phyloP scores from a whole-genome alignment of 2,329 filamentous ascomycete species.

The Sclerotiophoma versabilis region DNA sequence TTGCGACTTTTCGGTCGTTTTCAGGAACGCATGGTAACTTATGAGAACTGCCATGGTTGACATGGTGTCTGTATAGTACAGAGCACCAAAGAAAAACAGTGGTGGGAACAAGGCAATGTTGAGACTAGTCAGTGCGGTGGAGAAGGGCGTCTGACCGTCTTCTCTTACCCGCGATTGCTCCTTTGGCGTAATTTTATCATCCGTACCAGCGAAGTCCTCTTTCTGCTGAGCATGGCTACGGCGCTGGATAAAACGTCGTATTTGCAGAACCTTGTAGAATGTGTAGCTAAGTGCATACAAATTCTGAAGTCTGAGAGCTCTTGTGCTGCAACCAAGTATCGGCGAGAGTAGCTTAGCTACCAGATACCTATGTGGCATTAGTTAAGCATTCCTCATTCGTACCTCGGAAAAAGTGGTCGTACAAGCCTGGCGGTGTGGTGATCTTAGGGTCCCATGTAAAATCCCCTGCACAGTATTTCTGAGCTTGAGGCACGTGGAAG shows the following conservation, averaged over 20 bases:
- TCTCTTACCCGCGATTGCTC: background rate
- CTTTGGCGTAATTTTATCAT: background rate
- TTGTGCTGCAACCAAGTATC: slow-evolving; percentile 51
- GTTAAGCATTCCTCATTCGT: background rate
- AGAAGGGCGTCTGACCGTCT: slow-evolving; percentile 39
- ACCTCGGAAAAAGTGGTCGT: slow-evolving; percentile 27
- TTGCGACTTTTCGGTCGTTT: slow-evolving; percentile 23
- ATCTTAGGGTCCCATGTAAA: slow-evolving; percentile 93
- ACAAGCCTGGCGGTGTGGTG: slow-evolving; percentile 89
- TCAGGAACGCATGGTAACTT: slow-evolving; percentile 64
- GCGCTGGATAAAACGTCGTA: slow-evolving; percentile 1
- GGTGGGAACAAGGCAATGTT: slow-evolving; percentile 88
- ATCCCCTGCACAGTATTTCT: slow-evolving; percentile 79
- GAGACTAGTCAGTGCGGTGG: slow-evolving; percentile 67
- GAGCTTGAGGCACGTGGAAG: slow-evolving; percentile 90
- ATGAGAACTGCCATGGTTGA: slow-evolving; percentile 78
- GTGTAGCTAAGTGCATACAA: slow-evolving; percentile 47
- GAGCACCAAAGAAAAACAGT: slow-evolving; percentile 91
- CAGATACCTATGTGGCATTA: slow-evolving; percentile 45
- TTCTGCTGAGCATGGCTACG: slow-evolving; percentile 1
- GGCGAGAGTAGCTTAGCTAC: slow-evolving; percentile 49
- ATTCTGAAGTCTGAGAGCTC: slow-evolving; percentile 50
- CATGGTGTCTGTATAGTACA: slow-evolving; percentile 94
- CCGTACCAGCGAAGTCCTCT: background rate
- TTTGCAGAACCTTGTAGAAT: slow-evolving; percentile 17